A percentile compares a stretch with the other conserved stretches of the same genome.
Conservation (phyloP, 2,329 filamentous ascomycete genomes). For the Pseudocercospora pini-densiflorae region DNA sequence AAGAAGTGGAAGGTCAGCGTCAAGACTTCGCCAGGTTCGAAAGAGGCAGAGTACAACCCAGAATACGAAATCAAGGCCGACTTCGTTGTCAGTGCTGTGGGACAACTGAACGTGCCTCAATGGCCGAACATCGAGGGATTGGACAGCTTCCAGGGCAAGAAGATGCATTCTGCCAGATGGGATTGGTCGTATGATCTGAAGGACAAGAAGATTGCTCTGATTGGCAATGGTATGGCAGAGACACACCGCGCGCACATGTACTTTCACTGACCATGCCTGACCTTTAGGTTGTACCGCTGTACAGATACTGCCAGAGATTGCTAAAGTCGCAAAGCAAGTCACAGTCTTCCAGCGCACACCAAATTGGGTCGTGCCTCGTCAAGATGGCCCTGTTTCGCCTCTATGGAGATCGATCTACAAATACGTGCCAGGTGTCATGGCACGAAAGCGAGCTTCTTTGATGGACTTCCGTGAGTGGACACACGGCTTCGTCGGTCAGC, state of each 20-base stretch:
- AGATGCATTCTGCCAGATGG: constrained; percentile 64
- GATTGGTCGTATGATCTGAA: constrained; percentile 62
- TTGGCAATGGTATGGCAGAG: constrained; percentile 58
- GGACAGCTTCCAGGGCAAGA: constrained; percentile 55
- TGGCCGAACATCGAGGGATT: constrained; percentile 56
- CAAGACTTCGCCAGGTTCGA: constrained; percentile 52
- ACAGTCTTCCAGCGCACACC: constrained; percentile 63
- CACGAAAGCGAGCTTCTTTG: constrained; percentile 54
- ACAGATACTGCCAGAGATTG: constrained; percentile 63
- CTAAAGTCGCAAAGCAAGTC: constrained; percentile 54
- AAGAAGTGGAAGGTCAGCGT: constrained; percentile 59
- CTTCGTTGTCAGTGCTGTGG: constrained; percentile 63
- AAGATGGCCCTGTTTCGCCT: constrained; percentile 52
- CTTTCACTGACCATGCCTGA: not conserved
- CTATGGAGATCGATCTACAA: constrained; percentile 50
- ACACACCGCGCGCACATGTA: not conserved
- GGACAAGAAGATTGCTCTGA: constrained; percentile 61
- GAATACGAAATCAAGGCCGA: constrained; percentile 60
- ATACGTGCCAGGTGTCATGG: constrained; percentile 57
- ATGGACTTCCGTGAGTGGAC: constrained; percentile 62
- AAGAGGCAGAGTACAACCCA: constrained; percentile 59
- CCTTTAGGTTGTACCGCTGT: constrained; percentile 58
- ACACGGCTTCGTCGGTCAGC: constrained; percentile 51
- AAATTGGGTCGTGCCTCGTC: constrained; percentile 62
- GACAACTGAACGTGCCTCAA: constrained; percentile 62